These are phyloP conservation scores for Colletotrichum karsti DNA, from an alignment of 2,329 filamentous ascomycete species.

Conservation along the genomic window DNA sequence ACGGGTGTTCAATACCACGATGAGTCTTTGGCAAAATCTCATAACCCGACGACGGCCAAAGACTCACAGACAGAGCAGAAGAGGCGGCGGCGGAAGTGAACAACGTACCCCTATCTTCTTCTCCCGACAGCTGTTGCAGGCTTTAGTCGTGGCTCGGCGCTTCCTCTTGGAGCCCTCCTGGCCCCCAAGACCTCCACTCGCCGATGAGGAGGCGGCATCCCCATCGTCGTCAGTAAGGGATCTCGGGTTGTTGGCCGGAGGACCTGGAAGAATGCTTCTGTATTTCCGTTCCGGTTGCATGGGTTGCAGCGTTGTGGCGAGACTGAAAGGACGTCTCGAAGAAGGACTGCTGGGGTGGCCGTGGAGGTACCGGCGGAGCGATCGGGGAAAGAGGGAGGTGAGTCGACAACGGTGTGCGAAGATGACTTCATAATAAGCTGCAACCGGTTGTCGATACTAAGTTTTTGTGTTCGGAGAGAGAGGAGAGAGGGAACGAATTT, in stretches of 20 bases:
- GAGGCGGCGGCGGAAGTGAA: no score
- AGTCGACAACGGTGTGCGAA: not conserved
- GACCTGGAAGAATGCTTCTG: constrained; percentile 17
- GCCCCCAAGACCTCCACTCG: not conserved
- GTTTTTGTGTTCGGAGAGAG: not conserved
- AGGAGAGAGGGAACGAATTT: not conserved
- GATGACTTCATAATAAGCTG: constrained; percentile 1
- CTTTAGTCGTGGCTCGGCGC: constrained; percentile 1
- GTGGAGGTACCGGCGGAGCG: not conserved
- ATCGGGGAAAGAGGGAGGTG: not conserved
- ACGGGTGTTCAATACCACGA: no score
- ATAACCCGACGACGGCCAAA: not conserved
- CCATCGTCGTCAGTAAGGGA: not conserved
- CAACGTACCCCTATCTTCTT: constrained; percentile 24
- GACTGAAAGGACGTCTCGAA: not conserved
- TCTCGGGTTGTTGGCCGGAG: not conserved
- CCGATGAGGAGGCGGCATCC: not conserved
- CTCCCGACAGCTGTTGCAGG: constrained; percentile 15
- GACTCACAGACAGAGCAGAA: not conserved
- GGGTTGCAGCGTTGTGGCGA: no score
- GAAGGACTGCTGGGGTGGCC: no score
- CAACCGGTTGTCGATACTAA: not conserved
- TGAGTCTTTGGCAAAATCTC: not conserved
- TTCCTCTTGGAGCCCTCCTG: constrained; percentile 18
- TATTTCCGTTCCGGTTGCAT: constrained; percentile 26